A percentile compares a stretch with the other conserved stretches of the same genome.
Conservation (phyloP, 208 protist genomes). For the Trypanosoma boissoni region DNA sequence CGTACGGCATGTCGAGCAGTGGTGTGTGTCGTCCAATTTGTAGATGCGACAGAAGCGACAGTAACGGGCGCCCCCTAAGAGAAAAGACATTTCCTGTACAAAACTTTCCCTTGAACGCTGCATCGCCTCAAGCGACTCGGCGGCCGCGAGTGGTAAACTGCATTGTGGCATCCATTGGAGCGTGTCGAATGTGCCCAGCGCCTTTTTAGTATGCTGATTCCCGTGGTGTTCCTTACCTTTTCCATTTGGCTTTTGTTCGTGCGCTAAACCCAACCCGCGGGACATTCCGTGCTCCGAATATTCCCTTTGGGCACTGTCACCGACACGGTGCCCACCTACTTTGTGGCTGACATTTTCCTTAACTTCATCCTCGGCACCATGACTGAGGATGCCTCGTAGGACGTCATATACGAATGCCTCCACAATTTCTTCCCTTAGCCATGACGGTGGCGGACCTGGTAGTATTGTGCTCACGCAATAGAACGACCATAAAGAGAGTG, state of each 20-base stretch:
- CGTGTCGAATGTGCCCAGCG: too few species aligned
- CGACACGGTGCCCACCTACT: too few species aligned
- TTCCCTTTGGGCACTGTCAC: too few species aligned
- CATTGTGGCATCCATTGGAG: not conserved
- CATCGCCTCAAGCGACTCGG: not conserved
- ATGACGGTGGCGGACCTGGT: not conserved
- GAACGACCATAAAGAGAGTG: not conserved
- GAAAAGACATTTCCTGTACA: slow-evolving; percentile 35
- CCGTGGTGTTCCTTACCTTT: not conserved
- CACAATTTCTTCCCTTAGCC: not conserved
- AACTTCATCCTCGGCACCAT: not conserved
- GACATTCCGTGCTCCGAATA: too few species aligned
- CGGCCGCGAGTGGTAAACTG: not conserved
- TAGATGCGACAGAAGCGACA: slow-evolving; percentile 58
- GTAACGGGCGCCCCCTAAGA: slow-evolving; percentile 35
- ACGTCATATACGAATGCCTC: not conserved
- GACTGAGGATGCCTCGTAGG: not conserved
- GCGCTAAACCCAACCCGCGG: too few species aligned
- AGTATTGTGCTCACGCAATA: not conserved
- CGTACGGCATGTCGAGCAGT: slow-evolving; percentile 60
- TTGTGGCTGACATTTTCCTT: not conserved
- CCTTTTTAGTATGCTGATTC: not conserved
- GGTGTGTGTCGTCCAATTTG: slow-evolving; percentile 56
- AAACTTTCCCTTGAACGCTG: not conserved
- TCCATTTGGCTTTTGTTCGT: not conserved